phyloP scores from a whole-genome alignment of 176 grass and related monocot genomes.

The Otatea glauca region DNA sequence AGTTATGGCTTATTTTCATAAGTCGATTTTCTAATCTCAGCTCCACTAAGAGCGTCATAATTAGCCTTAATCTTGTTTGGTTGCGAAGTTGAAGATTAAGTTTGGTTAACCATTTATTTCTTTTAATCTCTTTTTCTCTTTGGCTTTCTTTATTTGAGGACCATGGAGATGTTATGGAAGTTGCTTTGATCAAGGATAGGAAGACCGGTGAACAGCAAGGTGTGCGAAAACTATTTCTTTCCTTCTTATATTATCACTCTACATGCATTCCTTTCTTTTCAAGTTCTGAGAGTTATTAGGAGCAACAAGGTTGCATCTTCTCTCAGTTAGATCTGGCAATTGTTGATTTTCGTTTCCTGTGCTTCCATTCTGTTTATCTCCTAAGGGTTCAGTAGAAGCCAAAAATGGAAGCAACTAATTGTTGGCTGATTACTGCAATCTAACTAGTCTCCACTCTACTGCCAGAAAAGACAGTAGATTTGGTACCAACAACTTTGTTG shows the following conservation, averaged over 20 bases:
- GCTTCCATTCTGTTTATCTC: conserved; percentile 64
- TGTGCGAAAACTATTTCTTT: conserved; percentile 49
- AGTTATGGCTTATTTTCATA: background rate
- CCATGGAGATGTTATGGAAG: conserved; percentile 95
- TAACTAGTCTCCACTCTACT: conserved; percentile 52
- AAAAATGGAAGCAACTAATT: conserved; percentile 55
- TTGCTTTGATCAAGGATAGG: conserved; percentile 97
- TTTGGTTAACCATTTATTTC: background rate
- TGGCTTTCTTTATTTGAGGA: conserved; percentile 78
- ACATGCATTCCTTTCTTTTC: conserved; percentile 64
- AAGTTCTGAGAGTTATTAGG: conserved; percentile 80
- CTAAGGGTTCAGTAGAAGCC: conserved; percentile 62
- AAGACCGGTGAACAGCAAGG: conserved; percentile 98
- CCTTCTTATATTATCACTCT: conserved; percentile 52
- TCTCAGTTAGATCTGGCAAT: conserved; percentile 76
- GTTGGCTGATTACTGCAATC: conserved; percentile 48
- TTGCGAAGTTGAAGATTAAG: too few species aligned
- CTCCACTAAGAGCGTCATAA: background rate
- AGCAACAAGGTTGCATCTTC: conserved; percentile 70
- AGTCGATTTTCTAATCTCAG: background rate
- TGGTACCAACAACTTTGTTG: conserved; percentile 45
- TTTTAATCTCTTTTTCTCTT: conserved; percentile 16
- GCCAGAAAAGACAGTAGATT: conserved; percentile 48
- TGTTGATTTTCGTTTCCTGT: conserved; percentile 58
- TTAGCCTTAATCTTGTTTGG: conserved; percentile 30